A percentile compares a stretch with the other conserved stretches of the same genome.
Evolutionary conservation across 805 yeast genomes (phyloP).

Genomic region (Candida odintsovae): DNA sequence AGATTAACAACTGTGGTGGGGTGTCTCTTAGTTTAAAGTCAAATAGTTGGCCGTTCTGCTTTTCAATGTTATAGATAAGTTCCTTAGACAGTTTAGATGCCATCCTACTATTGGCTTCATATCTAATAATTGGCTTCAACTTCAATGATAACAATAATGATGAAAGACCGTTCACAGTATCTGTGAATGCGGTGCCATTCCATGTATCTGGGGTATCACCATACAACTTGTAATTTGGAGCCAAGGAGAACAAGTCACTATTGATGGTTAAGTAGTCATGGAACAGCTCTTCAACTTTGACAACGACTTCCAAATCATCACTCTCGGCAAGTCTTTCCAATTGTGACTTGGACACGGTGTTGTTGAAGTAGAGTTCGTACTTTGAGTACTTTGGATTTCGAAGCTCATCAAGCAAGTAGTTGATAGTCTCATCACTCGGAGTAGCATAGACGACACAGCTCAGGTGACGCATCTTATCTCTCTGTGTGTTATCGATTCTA

Average conservation of each 20-base stretch:
- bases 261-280: slow-evolving; percentile 78
- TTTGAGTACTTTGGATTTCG: slow-evolving; percentile 71
- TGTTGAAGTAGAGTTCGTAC: slow-evolving; percentile 76
- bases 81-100: slow-evolving; percentile 68
- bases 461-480: slow-evolving; percentile 74
- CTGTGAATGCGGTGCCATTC: slow-evolving; percentile 39
- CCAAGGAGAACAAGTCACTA: slow-evolving; percentile 55
- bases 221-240: slow-evolving; percentile 25
- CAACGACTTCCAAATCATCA: slow-evolving; percentile 79
- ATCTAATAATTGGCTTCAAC: slow-evolving; percentile 72
- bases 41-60: slow-evolving; percentile 54
- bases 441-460: slow-evolving; percentile 74
- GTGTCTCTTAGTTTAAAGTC: slow-evolving; percentile 60
- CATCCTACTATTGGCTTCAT: slow-evolving; percentile 62
- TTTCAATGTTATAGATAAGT: slow-evolving; percentile 47
- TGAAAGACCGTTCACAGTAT: slow-evolving; percentile 36
- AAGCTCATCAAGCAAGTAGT: slow-evolving; percentile 58
- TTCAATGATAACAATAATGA: slow-evolving; percentile 68
- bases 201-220: slow-evolving; percentile 37
- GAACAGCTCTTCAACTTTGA: slow-evolving; percentile 74
- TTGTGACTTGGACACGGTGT: slow-evolving; percentile 66
- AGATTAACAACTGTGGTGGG: slow-evolving; percentile 65
- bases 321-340: slow-evolving; percentile 85
- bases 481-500: slow-evolving; percentile 48
- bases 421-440: slow-evolving; percentile 64